Evolutionary conservation across 331 rosid species (phyloP).

Genomic region (Dryas integrifolia): DNA sequence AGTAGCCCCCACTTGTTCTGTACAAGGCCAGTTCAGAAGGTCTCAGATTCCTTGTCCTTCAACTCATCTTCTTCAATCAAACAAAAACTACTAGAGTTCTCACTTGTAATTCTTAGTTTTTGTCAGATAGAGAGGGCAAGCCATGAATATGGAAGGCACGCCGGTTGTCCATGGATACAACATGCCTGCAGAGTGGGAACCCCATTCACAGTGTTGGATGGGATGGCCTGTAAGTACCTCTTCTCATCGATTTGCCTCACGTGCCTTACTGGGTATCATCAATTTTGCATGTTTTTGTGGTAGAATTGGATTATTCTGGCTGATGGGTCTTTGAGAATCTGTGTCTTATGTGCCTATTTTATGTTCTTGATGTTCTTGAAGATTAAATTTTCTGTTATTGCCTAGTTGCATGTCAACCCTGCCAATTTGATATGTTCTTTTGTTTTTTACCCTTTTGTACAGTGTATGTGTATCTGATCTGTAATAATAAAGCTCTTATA

Average conservation of each 20-base stretch:
- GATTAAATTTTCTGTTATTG: neutral
- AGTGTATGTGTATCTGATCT: too few species aligned
- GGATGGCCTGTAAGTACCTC: slow-evolving; percentile 85
- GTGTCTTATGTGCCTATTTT: neutral
- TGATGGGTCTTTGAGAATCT: slow-evolving; percentile 8
- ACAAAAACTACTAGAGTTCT: too few species aligned
- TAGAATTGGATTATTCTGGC: neutral
- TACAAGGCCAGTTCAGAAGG: too few species aligned
- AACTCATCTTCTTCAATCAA: neutral
- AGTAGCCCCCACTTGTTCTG: too few species aligned
- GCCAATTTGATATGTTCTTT: neutral
- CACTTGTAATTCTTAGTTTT: too few species aligned
- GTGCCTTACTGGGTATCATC: neutral
- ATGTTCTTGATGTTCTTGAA: neutral
- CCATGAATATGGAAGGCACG: slow-evolving; percentile 44
- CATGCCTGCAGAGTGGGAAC: slow-evolving; percentile 96
- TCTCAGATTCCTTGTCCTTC: too few species aligned
- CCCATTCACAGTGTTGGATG: slow-evolving; percentile 77
- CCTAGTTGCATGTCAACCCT: neutral
- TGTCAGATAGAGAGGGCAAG: neutral
- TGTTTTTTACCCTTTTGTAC: neutral
- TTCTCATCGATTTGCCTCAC: neutral
- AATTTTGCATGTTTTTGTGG: neutral
- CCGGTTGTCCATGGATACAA: slow-evolving; percentile 51
- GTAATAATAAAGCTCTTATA: too few species aligned